Evolutionary conservation across 1,139 yeast species (phyloP).

Genomic region (Arxiozyma slooffiae): DNA sequence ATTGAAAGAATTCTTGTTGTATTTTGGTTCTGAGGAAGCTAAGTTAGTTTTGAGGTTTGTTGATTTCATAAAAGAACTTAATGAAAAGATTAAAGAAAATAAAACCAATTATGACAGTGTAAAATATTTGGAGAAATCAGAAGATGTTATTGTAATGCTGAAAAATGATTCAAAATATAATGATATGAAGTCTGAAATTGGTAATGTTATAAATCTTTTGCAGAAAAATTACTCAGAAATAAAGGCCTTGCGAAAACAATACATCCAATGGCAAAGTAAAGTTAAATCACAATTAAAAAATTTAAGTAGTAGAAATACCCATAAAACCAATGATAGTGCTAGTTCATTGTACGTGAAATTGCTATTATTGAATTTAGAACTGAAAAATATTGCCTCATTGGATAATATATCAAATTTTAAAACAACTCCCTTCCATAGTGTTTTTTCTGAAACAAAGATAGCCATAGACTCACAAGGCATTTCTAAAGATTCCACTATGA

Average conservation of each 20-base stretch:
- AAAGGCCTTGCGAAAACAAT: neutral
- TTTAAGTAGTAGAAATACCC: neutral
- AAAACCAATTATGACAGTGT: slow-evolving; percentile 3
- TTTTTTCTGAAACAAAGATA: neutral
- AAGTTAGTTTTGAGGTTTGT: slow-evolving; percentile 4
- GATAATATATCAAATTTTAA: neutral
- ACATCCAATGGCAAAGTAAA: slow-evolving; percentile 4
- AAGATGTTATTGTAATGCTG: neutral
- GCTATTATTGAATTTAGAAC: neutral
- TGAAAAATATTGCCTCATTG: neutral
- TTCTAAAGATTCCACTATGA: neutral
- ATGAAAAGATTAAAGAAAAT: slow-evolving; percentile 1
- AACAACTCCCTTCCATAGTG: neutral
- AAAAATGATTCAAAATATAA: neutral
- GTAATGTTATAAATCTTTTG: slow-evolving; percentile 1
- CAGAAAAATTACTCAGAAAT: slow-evolving; percentile 4
- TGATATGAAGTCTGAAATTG: neutral
- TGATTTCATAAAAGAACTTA: slow-evolving; percentile 4
- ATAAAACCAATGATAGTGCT: neutral
- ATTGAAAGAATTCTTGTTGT: slow-evolving; percentile 1
- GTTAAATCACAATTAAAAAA: slow-evolving; percentile 1
- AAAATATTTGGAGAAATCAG: slow-evolving; percentile 2
- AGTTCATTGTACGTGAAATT: neutral
- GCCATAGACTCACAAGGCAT: slow-evolving; percentile 1
- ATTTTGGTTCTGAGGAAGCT: slow-evolving; percentile 4